A percentile compares a stretch with the other conserved stretches of the same genome.
Evolutionary conservation across 257 asterid species (phyloP).

Genomic region (Lavandula angustifolia): DNA sequence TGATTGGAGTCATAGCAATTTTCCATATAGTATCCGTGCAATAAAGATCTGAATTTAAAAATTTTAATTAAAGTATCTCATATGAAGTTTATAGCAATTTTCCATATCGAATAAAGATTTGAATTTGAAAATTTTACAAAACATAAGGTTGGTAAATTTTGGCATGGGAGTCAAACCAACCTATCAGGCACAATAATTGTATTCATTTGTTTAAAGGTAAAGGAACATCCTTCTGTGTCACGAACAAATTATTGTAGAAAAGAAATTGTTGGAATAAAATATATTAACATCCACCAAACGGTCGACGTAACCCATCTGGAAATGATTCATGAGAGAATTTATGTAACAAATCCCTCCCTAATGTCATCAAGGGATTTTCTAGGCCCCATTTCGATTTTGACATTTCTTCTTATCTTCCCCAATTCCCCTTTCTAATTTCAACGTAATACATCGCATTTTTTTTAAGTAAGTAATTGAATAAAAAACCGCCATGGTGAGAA

Average conservation of each 20-base stretch:
- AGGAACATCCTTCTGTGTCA: slow-evolving; percentile 22
- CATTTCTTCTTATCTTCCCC: slow-evolving; percentile 35
- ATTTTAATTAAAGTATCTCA: no score
- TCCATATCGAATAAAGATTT: no score
- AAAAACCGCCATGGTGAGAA: no score
- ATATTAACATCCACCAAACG: background rate
- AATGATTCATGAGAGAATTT: slow-evolving; percentile 26
- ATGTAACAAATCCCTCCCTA: slow-evolving; percentile 15
- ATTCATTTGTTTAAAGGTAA: slow-evolving; percentile 2
- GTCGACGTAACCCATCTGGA: no score
- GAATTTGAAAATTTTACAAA: no score
- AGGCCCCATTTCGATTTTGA: slow-evolving; percentile 29
- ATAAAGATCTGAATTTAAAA: no score
- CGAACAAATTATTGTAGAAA: background rate
- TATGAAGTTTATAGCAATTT: no score
- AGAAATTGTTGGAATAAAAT: background rate
- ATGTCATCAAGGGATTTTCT: slow-evolving; percentile 19
- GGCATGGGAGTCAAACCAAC: slow-evolving; percentile 21
- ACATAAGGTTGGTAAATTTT: background rate
- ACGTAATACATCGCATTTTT: no score
- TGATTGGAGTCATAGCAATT: no score
- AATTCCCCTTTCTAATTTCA: no score
- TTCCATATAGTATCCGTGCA: no score
- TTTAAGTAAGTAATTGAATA: no score
- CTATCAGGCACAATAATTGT: slow-evolving; percentile 20